A percentile compares a stretch with the other conserved stretches of the same genome.
Conservation (phyloP, 1,139 yeast genomes). For the Candida tunisiensis region DNA sequence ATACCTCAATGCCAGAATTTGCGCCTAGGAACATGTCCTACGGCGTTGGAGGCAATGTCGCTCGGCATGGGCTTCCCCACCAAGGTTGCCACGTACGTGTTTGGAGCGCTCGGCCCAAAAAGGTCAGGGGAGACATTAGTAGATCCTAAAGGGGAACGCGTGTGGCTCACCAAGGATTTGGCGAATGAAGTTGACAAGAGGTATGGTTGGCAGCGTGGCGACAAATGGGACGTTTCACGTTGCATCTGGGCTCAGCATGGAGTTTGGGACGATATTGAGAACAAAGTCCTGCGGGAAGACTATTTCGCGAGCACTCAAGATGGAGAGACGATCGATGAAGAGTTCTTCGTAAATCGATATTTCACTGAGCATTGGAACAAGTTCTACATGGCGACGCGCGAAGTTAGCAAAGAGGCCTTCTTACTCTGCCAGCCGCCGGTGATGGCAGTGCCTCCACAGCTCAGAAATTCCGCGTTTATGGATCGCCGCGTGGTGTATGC, state of each 20-base stretch:
- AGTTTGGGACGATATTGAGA: slow-evolving; percentile 39
- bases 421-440: slow-evolving; percentile 75
- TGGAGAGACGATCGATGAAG: slow-evolving; percentile 30
- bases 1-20: slow-evolving; percentile 14
- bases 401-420: slow-evolving; percentile 34
- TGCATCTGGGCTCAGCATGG: slow-evolving; percentile 65
- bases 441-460: slow-evolving; percentile 57
- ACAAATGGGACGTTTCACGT: slow-evolving; percentile 47
- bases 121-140: slow-evolving; percentile 37
- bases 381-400: slow-evolving; percentile 34
- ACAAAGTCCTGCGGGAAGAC: slow-evolving; percentile 21
- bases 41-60: slow-evolving; percentile 17
- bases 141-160: slow-evolving; percentile 50
- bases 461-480: slow-evolving; percentile 36
- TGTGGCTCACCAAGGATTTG: slow-evolving; percentile 38
- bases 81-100: slow-evolving; percentile 47
- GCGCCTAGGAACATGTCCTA: slow-evolving; percentile 15
- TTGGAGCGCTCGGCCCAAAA: slow-evolving; percentile 59
- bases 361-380: slow-evolving; percentile 41
- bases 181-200: slow-evolving; percentile 36
- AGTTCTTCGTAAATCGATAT: slow-evolving; percentile 43
- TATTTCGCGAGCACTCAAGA: slow-evolving; percentile 29
- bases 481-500: slow-evolving; percentile 55
- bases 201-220: slow-evolving; percentile 49
- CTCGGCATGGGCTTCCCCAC: slow-evolving; percentile 61